Evolutionary conservation across 495 filamentous ascomycete genomes (phyloP).

Genomic region (Staphylotrichum tortipilum): DNA sequence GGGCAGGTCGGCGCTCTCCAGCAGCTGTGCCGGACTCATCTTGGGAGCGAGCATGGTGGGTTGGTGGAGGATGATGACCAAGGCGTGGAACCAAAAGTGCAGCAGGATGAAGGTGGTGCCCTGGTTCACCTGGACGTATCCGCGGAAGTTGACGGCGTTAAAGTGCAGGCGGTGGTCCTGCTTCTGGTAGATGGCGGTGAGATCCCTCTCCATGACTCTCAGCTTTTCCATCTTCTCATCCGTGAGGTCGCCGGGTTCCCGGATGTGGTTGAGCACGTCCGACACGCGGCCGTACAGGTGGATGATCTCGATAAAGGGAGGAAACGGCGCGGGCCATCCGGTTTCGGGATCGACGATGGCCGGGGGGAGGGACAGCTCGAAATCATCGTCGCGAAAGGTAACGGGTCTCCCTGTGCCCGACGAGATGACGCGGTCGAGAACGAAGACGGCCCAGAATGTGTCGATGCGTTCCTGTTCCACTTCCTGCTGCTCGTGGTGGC

Average conservation of each 20-base stretch:
- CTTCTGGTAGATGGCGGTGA: conserved; percentile 71
- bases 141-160: conserved; percentile 67
- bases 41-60: conserved; percentile 69
- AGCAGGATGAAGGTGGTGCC: conserved; percentile 79
- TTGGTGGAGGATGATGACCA: conserved; percentile 77
- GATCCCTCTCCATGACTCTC: conserved; percentile 62
- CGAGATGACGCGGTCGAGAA: conserved; percentile 76
- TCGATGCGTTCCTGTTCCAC: conserved; percentile 66
- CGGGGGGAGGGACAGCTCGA: conserved; percentile 63
- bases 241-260: conserved; percentile 64
- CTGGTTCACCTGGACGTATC: conserved; percentile 66
- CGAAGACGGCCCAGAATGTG: conserved; percentile 80
- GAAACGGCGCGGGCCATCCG: conserved; percentile 67
- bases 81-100: conserved; percentile 84
- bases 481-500: conserved; percentile 48
- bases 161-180: conserved; percentile 66
- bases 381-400: conserved; percentile 71
- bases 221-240: conserved; percentile 60
- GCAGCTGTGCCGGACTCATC: conserved; percentile 50
- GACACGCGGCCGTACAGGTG: conserved; percentile 75
- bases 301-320: conserved; percentile 69
- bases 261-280: conserved; percentile 75
- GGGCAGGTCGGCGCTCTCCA: conserved; percentile 64
- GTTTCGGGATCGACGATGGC: conserved; percentile 50
- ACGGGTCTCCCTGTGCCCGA: conserved; percentile 74